Evolutionary conservation across 2,329 filamentous ascomycete species (phyloP), one percentile per base, ranked within the genome.

Genomic region (Botrytis pseudocinerea): DNA sequence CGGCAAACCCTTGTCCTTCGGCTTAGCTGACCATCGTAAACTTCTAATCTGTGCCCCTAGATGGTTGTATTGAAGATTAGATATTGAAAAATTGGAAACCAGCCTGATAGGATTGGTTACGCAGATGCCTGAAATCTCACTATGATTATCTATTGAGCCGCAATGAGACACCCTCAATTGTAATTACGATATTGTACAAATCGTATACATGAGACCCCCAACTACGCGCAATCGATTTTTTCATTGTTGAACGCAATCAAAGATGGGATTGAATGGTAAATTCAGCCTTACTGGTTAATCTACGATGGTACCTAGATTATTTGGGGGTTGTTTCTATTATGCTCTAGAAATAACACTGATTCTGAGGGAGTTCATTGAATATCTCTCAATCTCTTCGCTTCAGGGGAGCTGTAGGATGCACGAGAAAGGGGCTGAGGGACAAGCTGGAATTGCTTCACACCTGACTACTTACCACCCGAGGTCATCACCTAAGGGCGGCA

Each of bases 41-140:
- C 4, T 5, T 62, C 35, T 28, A 9, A 62, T 4, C 16, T 42
- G 22, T 40, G 10, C 42, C 60, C 60, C n/a, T 40, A 20, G 22
- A n/a, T 9, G 38, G 14, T 62, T 42, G 16, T 42, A n/a, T 62
- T 62, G 60, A 18, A 42, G 22, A 12, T 62, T 12, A 28, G 1
- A 2, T n/a, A 38, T 62, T 62, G 4, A 62, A 40, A 28, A 8
- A 62, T 42, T 40, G 20, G 35, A 40, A 40, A 61, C 35, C 2
- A 40, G 12, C 32, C 2, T 62, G 35, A 18, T 40, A 42, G 60
- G 60, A 62, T 42, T 62, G 38, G 25, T 16, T 62, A 40, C 60
- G 38, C 60, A 62, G 25, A 4, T 62, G 60, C 38, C 60, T 62
- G 40, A 10, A 62, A 62, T 62, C 60, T 62, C 60, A 62, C 60